These are phyloP conservation scores for Albizia julibrissin DNA, from an alignment of 306 rosid genomes.

Conservation along the genomic window DNA sequence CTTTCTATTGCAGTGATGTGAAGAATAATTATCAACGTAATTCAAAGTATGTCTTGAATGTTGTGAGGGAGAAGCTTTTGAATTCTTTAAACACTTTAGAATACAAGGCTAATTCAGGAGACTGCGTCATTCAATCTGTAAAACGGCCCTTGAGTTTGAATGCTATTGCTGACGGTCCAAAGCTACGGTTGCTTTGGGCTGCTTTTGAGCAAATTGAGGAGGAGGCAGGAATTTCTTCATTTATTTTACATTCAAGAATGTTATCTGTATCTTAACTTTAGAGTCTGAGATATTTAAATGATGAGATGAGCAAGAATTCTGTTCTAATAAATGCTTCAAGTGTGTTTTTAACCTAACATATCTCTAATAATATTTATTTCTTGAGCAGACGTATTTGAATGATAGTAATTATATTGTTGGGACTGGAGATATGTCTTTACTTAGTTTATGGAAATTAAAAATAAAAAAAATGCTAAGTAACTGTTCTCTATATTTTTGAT, in stretches of 20 bases:
- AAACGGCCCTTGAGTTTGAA: constrained; percentile 75
- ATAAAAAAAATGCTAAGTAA: neutral
- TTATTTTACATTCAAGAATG: constrained; percentile 34
- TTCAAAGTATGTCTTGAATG: constrained; percentile 58
- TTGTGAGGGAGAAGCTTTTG: constrained; percentile 73
- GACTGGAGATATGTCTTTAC: constrained; percentile 23
- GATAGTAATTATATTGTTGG: constrained; percentile 19
- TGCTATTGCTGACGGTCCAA: constrained; percentile 86
- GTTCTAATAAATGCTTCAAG: constrained; percentile 23
- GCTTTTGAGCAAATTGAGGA: constrained; percentile 78
- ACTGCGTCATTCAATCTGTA: constrained; percentile 44
- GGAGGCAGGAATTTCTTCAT: constrained; percentile 64
- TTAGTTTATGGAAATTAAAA: constrained; percentile 16
- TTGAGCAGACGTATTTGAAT: neutral
- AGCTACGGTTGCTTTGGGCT: constrained; percentile 82
- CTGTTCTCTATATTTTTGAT: constrained; percentile 13
- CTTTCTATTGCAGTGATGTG: constrained; percentile 53
- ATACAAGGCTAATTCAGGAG: constrained; percentile 51
- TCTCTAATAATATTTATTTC: constrained; percentile 7
- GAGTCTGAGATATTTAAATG: constrained; percentile 22
- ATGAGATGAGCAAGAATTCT: constrained; percentile 15
- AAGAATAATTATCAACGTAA: constrained; percentile 45
- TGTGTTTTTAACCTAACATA: constrained; percentile 20
- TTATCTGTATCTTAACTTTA: constrained; percentile 11
- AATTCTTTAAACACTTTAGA: constrained; percentile 71